phyloP scores from a whole-genome alignment of 768 basidiomycete genomes.

The Macrocybe gigantea region DNA sequence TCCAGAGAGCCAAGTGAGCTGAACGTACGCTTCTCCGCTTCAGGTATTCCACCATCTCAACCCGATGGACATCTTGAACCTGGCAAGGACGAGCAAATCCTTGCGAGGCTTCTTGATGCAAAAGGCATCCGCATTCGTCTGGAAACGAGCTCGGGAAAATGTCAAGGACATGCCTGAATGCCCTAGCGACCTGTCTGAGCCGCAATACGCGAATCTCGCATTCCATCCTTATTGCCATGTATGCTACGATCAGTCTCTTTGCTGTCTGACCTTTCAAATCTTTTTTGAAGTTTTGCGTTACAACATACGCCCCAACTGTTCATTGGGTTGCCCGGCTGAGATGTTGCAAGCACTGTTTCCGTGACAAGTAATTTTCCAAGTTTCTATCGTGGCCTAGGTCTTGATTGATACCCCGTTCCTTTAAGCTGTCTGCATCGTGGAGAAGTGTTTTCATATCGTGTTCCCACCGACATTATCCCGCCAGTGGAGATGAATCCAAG shows the following conservation, averaged over 20 bases:
- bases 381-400: too few relatives aligned
- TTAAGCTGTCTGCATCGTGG: too few relatives aligned
- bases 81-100: background rate
- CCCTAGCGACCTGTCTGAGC: background rate
- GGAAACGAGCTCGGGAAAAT: background rate
- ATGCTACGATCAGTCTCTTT: background rate
- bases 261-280: background rate
- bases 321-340: background rate
- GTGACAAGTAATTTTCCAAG: background rate
- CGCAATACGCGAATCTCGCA: background rate
- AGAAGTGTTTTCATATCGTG: too few relatives aligned
- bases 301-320: background rate
- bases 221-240: background rate
- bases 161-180: background rate
- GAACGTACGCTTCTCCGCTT: background rate
- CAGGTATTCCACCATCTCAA: background rate
- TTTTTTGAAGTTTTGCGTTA: background rate
- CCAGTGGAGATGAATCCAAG: too few relatives aligned
- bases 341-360: background rate
- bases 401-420: too few relatives aligned
- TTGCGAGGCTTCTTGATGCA: background rate
- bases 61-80: background rate
- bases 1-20: too few relatives aligned
- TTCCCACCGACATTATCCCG: too few relatives aligned
- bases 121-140: background rate